Conservation (phyloP, 2,329 filamentous ascomycete species). For the Neopestalotiopsis rosae region DNA sequence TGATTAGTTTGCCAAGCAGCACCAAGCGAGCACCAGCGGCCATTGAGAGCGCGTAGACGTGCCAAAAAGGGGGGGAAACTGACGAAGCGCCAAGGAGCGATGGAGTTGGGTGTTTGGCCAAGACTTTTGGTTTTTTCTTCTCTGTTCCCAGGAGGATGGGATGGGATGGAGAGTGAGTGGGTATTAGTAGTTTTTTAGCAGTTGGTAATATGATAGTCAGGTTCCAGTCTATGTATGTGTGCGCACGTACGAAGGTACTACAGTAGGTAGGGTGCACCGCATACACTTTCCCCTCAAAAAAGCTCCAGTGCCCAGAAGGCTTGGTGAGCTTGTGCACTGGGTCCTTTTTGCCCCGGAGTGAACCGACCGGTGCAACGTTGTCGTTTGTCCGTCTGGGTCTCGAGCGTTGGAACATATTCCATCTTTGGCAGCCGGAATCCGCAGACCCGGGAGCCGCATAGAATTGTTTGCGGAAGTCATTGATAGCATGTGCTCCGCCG, state of each 20-base stretch:
- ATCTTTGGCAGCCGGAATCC: too few relatives aligned
- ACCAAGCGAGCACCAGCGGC: not conserved
- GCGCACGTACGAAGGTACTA: too few relatives aligned
- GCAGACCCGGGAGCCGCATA: too few relatives aligned
- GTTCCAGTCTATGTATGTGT: too few relatives aligned
- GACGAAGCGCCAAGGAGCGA: constrained; percentile 9
- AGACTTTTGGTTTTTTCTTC: not conserved
- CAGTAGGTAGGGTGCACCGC: too few relatives aligned
- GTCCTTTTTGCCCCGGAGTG: not conserved
- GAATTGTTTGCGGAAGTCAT: too few relatives aligned
- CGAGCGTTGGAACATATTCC: too few relatives aligned
- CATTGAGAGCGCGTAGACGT: not conserved
- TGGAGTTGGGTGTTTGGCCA: not conserved
- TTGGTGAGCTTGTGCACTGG: not conserved
- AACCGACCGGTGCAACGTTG: not conserved
- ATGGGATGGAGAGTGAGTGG: not conserved
- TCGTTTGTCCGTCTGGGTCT: too few relatives aligned
- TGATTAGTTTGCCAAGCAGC: not conserved
- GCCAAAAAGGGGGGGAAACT: not conserved
- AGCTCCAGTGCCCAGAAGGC: not conserved
- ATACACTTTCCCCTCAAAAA: not conserved
- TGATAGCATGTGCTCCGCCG: too few relatives aligned
- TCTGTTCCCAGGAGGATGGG: not conserved
- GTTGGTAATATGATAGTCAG: too few relatives aligned
- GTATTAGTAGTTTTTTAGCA: too few relatives aligned